Evolutionary conservation across 2,329 filamentous ascomycete species (phyloP).

Genomic region (Sarocladiaceae sp.): DNA sequence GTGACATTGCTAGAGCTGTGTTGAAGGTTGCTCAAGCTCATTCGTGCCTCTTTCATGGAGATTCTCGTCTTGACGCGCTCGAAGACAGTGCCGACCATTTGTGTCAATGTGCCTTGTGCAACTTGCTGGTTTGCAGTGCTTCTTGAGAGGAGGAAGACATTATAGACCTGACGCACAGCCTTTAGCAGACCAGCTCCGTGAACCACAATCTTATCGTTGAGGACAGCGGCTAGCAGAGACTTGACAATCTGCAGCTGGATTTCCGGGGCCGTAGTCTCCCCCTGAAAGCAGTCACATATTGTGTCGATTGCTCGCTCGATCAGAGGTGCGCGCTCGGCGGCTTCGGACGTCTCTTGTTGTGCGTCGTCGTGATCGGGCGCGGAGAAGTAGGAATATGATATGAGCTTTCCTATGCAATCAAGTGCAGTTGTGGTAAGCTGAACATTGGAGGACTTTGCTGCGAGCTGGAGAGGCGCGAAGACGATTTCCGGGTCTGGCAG

Average conservation of each 20-base stretch:
- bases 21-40: conserved; percentile 51
- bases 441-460: conserved; percentile 80
- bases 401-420: conserved; percentile 97
- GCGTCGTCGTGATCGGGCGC: conserved; percentile 51
- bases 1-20: conserved; percentile 49
- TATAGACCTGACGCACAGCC: conserved; percentile 96
- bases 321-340: conserved; percentile 53
- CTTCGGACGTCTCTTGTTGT: conserved; percentile 32
- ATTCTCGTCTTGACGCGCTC: conserved; percentile 86
- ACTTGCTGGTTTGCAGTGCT: conserved; percentile 94
- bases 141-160: conserved; percentile 94
- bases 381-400: conserved; percentile 98
- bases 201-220: conserved; percentile 98
- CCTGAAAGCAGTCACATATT: conserved; percentile 98
- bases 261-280: conserved; percentile 86
- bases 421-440: conserved; percentile 84
- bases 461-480: conserved; percentile 85
- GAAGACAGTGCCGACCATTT: conserved; percentile 98
- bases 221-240: conserved; percentile 86
- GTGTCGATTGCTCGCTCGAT: conserved; percentile 98
- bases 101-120: conserved; percentile 91
- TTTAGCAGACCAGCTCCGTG: conserved; percentile 95
- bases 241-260: conserved; percentile 98
- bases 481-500: conserved; percentile 87
- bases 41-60: conserved; percentile 77